phyloP scores from a whole-genome alignment of 257 asterid species.

The Capsicum pubescens region DNA sequence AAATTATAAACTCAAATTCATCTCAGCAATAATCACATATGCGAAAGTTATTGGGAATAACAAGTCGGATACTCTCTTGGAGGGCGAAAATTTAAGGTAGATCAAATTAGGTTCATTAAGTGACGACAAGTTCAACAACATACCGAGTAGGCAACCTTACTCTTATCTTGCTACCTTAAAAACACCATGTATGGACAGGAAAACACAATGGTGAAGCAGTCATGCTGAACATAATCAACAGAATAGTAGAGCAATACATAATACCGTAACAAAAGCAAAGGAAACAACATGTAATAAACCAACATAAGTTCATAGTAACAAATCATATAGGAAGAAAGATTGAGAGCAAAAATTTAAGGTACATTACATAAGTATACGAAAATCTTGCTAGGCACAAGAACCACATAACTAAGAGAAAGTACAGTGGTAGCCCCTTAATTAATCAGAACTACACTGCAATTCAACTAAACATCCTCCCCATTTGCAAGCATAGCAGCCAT shows the following conservation, averaged over 20 bases:
- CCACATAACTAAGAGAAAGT: constrained; percentile 12
- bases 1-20: background rate
- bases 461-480: background rate
- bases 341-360: background rate
- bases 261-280: background rate
- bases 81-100: background rate
- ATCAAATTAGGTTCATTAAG: background rate
- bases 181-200: background rate
- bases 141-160: no score
- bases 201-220: background rate
- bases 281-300: background rate
- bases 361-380: constrained; percentile 6
- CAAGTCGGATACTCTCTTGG: background rate
- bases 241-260: no score
- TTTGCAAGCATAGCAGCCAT: background rate
- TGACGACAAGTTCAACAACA: background rate
- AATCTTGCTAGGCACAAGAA: background rate
- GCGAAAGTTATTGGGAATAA: background rate
- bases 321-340: background rate
- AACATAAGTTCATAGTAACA: background rate
- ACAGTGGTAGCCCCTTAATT: constrained; percentile 1
- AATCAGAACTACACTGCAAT: constrained; percentile 24
- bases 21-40: background rate
- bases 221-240: background rate
- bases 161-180: background rate